Conservation (phyloP, 1,284 basidiomycete species). For the Puccinia brachypodii region DNA sequence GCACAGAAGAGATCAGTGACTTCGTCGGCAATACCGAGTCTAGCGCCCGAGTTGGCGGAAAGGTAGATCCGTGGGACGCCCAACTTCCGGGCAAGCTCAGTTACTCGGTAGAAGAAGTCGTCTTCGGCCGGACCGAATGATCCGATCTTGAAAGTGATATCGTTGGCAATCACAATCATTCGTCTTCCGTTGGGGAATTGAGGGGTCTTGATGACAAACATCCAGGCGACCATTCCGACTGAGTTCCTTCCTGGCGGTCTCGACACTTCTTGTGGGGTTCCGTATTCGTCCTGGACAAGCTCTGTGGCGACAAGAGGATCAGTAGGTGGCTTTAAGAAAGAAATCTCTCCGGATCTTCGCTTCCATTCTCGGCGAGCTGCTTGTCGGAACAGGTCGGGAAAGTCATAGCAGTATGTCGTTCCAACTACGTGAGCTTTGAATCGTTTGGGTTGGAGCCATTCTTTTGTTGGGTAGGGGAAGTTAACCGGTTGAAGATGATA, state of each 20-base stretch:
- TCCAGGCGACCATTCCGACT: constrained; percentile 98
- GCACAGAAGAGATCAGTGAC: constrained; percentile 82
- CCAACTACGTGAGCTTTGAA: constrained; percentile 99
- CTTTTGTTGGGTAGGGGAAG: constrained; percentile 91
- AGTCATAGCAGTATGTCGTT: constrained; percentile 97
- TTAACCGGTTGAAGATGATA: constrained; percentile 90
- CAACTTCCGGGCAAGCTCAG: constrained; percentile 82
- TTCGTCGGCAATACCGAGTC: constrained; percentile 94
- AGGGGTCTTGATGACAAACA: constrained; percentile 87
- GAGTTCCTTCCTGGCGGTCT: constrained; percentile 89
- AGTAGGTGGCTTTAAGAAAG: constrained; percentile 72
- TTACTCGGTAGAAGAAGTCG: constrained; percentile 92
- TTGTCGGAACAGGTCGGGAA: constrained; percentile 97
- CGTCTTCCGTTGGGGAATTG: constrained; percentile 88
- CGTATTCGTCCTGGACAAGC: constrained; percentile 90
- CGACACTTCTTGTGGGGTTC: constrained; percentile 82
- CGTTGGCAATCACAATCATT: constrained; percentile 90
- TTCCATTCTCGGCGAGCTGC: constrained; percentile 92
- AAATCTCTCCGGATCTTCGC: constrained; percentile 61
- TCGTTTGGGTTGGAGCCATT: constrained; percentile 97
- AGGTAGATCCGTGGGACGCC: constrained; percentile 94
- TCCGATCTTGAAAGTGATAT: constrained; percentile 98
- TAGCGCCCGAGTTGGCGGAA: constrained; percentile 96
- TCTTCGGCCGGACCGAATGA: constrained; percentile 96
- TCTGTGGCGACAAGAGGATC: constrained; percentile 79